Percentiles rank a stretch among this genome's conserved stretches.
Conservation (phyloP, 1,284 basidiomycete genomes). For the Amylostereum chailletii region DNA sequence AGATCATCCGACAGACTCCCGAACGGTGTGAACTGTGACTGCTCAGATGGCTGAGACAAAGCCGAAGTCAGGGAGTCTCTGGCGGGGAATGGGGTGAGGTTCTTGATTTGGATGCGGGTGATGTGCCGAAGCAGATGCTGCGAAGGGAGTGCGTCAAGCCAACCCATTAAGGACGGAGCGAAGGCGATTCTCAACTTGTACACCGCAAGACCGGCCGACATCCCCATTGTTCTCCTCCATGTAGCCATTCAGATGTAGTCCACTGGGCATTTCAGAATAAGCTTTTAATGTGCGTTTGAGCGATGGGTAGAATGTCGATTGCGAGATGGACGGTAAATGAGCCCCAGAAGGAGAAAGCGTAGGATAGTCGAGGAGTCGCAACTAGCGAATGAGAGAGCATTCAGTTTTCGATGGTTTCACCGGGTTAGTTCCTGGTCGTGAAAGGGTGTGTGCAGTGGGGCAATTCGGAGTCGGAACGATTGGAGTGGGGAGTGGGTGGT, state of each 20-base stretch:
- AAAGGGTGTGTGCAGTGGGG: too few relatives aligned
- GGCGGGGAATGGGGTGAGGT: slow-evolving; percentile 73
- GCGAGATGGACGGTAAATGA: too few relatives aligned
- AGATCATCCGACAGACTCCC: slow-evolving; percentile 61
- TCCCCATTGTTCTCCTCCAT: not conserved
- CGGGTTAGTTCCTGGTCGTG: too few relatives aligned
- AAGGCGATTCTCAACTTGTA: not conserved
- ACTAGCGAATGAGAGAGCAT: too few relatives aligned
- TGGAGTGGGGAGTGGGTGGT: too few relatives aligned
- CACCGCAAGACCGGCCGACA: not conserved
- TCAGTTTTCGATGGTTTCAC: too few relatives aligned
- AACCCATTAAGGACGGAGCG: not conserved
- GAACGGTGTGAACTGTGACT: slow-evolving; percentile 44
- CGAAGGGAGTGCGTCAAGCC: slow-evolving; percentile 5
- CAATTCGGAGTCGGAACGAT: too few relatives aligned
- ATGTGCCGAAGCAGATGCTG: slow-evolving; percentile 72
- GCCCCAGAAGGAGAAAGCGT: too few relatives aligned
- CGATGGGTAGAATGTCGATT: too few relatives aligned
- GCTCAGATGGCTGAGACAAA: slow-evolving; percentile 52
- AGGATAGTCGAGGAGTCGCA: too few relatives aligned
- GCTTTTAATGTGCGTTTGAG: too few relatives aligned
- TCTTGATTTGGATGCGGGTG: slow-evolving; percentile 63
- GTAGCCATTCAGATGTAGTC: not conserved
- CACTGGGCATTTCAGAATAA: too few relatives aligned
- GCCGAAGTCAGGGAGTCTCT: slow-evolving; percentile 70